Evolutionary conservation across 352 stramenopile species (phyloP).

Genomic region (Phytophthora vignae): DNA sequence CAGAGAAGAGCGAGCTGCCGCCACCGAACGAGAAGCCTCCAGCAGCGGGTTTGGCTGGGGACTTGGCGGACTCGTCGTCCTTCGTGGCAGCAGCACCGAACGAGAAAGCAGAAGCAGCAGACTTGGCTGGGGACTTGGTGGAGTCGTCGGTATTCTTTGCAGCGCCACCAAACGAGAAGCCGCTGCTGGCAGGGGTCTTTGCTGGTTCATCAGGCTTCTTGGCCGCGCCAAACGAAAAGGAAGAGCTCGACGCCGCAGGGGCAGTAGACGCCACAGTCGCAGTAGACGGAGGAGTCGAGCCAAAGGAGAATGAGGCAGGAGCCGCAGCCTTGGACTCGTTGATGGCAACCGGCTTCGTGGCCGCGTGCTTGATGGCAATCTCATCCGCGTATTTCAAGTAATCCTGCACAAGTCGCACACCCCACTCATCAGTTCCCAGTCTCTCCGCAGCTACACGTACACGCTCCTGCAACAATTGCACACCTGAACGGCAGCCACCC

Average conservation of each 20-base stretch:
- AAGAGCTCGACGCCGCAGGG: conserved; percentile 16
- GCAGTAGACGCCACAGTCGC: conserved; percentile 22
- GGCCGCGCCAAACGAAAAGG: conserved; percentile 46
- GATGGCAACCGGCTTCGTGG: conserved; percentile 65
- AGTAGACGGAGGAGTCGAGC: conserved; percentile 7
- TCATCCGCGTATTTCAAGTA: conserved; percentile 75
- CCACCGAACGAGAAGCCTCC: conserved; percentile 36
- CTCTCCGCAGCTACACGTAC: background rate
- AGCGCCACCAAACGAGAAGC: conserved; percentile 25
- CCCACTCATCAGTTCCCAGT: conserved; percentile 5
- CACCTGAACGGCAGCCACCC: conserved; percentile 69
- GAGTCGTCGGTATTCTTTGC: conserved; percentile 18
- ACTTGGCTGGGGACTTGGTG: conserved; percentile 26
- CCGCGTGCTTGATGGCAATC: conserved; percentile 69
- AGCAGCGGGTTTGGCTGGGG: conserved; percentile 15
- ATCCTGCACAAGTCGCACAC: conserved; percentile 50
- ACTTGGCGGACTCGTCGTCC: conserved; percentile 24
- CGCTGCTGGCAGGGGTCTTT: conserved; percentile 23
- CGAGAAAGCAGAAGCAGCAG: conserved; percentile 19
- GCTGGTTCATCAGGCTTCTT: conserved; percentile 22
- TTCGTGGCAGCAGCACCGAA: conserved; percentile 34
- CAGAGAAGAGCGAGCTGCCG: conserved; percentile 49
- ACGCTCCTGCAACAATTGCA: background rate
- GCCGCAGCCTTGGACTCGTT: conserved; percentile 36
- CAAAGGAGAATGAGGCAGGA: conserved; percentile 39